Conservation (phyloP, 202 grass and related monocot genomes). For the Elaeis oleifera region DNA sequence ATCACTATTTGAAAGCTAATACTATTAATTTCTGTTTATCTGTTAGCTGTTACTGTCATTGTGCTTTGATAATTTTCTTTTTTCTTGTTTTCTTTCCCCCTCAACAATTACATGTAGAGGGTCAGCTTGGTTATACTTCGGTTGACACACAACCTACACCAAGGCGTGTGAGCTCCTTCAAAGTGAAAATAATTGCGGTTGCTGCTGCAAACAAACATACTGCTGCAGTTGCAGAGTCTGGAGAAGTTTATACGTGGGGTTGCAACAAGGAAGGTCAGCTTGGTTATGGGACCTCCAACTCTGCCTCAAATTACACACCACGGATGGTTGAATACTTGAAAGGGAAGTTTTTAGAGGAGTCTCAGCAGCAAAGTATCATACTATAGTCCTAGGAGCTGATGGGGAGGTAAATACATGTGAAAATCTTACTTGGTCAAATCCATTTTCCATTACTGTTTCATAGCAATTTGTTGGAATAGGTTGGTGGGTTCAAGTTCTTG, state of each 20-base stretch:
- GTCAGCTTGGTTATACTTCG: conserved; percentile 98
- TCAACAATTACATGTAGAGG: conserved; percentile 40
- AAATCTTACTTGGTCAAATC: background rate
- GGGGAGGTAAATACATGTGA: conserved; percentile 53
- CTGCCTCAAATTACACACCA: conserved; percentile 85
- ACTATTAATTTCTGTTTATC: no score
- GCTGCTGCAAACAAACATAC: conserved; percentile 97
- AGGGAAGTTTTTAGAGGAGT: conserved; percentile 72
- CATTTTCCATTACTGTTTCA: no score
- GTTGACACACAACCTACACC: conserved; percentile 94
- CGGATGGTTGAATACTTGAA: conserved; percentile 97
- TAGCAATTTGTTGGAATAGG: no score
- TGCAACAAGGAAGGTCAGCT: conserved; percentile 98
- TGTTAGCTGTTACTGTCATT: no score
- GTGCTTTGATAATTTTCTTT: no score
- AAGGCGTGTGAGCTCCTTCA: conserved; percentile 71
- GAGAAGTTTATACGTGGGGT: conserved; percentile 98
- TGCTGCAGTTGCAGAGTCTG: conserved; percentile 63
- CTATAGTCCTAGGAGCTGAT: conserved; percentile 70
- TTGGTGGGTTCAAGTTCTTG: no score
- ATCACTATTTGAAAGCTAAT: no score
- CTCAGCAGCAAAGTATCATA: conserved; percentile 90
- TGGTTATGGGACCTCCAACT: conserved; percentile 98
- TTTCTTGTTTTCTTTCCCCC: no score
- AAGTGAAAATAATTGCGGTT: conserved; percentile 63